phyloP scores from a whole-genome alignment of 2,329 filamentous ascomycete genomes.

The Chaetomium strumarium region DNA sequence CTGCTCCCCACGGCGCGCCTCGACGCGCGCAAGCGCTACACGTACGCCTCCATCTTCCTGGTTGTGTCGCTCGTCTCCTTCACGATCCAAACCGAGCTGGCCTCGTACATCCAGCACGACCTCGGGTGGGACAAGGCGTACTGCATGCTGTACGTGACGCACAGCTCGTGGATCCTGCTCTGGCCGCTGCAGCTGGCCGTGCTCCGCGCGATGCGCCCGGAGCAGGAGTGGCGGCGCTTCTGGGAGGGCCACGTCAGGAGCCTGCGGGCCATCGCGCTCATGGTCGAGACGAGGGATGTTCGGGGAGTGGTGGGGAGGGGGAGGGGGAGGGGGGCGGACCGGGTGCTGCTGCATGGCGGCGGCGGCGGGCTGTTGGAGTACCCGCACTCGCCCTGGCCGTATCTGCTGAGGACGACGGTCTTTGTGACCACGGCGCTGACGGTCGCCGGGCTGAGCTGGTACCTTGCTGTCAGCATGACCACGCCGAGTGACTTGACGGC shows the following conservation, averaged over 20 bases:
- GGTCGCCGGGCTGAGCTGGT: slow-evolving; percentile 89
- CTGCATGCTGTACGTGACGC: slow-evolving; percentile 97
- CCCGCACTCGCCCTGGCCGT: slow-evolving; percentile 45
- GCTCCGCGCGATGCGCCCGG: slow-evolving; percentile 71
- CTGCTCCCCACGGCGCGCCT: slow-evolving; percentile 45
- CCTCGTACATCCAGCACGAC: slow-evolving; percentile 88
- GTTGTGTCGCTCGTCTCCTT: slow-evolving; percentile 79
- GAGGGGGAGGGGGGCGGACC: background rate
- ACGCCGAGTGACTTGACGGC: slow-evolving; percentile 91
- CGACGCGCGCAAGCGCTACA: slow-evolving; percentile 75
- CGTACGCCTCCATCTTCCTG: slow-evolving; percentile 79
- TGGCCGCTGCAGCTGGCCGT: slow-evolving; percentile 82
- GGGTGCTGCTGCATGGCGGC: slow-evolving; percentile 15
- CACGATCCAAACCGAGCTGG: slow-evolving; percentile 90
- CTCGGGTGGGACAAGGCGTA: slow-evolving; percentile 97
- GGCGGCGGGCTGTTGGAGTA: slow-evolving; percentile 4
- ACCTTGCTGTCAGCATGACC: slow-evolving; percentile 87
- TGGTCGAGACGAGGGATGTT: slow-evolving; percentile 79
- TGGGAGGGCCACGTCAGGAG: slow-evolving; percentile 61
- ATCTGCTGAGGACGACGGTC: slow-evolving; percentile 73
- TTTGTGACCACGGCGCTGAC: slow-evolving; percentile 83
- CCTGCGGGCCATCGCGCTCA: slow-evolving; percentile 56
- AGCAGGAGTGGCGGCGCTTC: slow-evolving; percentile 75
- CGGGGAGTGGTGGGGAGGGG: slow-evolving; percentile 34
- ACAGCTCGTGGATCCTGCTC: slow-evolving; percentile 85